Percentiles rank a stretch among this genome's conserved stretches.
phyloP scores from a whole-genome alignment of 805 yeast genomes.

The Metschnikowia anglica region DNA sequence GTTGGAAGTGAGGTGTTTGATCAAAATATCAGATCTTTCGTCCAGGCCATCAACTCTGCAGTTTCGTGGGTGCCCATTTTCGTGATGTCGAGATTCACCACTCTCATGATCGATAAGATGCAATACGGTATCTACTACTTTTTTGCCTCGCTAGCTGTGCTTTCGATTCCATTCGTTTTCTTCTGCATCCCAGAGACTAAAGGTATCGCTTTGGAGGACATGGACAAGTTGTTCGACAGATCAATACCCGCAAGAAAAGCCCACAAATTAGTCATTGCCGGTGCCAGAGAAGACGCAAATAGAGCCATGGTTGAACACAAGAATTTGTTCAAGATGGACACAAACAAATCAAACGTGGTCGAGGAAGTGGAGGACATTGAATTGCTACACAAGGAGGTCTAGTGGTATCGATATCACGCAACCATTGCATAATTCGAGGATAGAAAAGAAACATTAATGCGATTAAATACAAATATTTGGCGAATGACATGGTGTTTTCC shows the following conservation, averaged over 20 bases:
- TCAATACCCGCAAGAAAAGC: constrained; percentile 25
- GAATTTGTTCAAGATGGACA: constrained; percentile 24
- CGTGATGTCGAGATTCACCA: constrained; percentile 36
- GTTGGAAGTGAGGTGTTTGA: constrained; percentile 41
- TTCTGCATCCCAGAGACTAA: constrained; percentile 40
- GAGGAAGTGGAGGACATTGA: constrained; percentile 21
- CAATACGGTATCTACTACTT: constrained; percentile 38
- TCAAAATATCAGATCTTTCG: constrained; percentile 40
- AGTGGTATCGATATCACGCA: not conserved
- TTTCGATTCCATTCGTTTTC: constrained; percentile 38
- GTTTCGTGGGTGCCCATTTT: constrained; percentile 42
- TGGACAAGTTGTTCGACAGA: constrained; percentile 29
- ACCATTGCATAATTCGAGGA: too few species aligned
- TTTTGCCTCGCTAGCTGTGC: constrained; percentile 34
- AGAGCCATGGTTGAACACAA: constrained; percentile 16
- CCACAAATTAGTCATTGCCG: constrained; percentile 21
- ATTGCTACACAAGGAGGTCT: not conserved
- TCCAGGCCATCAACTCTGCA: constrained; percentile 42
- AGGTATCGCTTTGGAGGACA: constrained; percentile 36
- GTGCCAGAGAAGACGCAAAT: constrained; percentile 21
- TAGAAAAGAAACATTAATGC: too few species aligned
- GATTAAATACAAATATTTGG: not conserved
- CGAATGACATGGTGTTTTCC: too few species aligned
- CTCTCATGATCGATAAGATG: constrained; percentile 36
- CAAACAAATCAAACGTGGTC: constrained; percentile 21